Evolutionary conservation across 2,329 filamentous ascomycete species (phyloP).

Genomic region (Blastomyces gilchristii): DNA sequence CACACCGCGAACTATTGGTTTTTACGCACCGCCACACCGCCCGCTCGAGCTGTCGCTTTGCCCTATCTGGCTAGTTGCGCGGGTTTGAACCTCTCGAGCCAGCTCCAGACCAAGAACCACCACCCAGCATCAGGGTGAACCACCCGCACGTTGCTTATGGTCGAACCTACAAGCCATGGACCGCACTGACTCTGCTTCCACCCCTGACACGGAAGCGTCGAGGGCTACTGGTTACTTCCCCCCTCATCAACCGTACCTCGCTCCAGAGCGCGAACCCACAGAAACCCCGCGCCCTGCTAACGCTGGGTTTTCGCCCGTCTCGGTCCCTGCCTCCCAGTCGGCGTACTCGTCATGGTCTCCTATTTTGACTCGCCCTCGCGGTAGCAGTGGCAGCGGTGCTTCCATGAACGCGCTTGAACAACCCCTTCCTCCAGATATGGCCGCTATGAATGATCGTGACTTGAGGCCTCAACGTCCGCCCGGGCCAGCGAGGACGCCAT

Average conservation of each 20-base stretch:
- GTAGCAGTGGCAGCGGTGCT: slow-evolving; percentile 34
- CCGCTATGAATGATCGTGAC: slow-evolving; percentile 25
- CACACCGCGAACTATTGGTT: neutral
- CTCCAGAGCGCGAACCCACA: slow-evolving; percentile 17
- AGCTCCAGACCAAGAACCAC: neutral
- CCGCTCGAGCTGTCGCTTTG: neutral
- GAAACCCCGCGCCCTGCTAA: slow-evolving; percentile 1
- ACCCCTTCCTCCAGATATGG: slow-evolving; percentile 21
- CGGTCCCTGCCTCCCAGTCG: slow-evolving; percentile 21
- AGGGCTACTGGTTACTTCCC: slow-evolving; percentile 34
- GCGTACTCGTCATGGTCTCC: slow-evolving; percentile 27
- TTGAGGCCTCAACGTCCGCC: slow-evolving; percentile 54
- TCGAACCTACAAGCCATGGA: slow-evolving; percentile 30
- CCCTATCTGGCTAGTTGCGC: neutral
- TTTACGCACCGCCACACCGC: neutral
- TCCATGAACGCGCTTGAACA: slow-evolving; percentile 31
- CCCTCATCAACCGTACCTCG: slow-evolving; percentile 25
- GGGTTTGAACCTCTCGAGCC: neutral
- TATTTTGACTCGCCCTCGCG: slow-evolving; percentile 32
- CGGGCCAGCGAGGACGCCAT: slow-evolving; percentile 61
- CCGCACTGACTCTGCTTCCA: slow-evolving; percentile 29
- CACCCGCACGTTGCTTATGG: neutral
- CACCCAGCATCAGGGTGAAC: slow-evolving; percentile 1
- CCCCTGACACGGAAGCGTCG: slow-evolving; percentile 32
- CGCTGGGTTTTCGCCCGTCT: slow-evolving; percentile 23